Conservation (phyloP, 2,329 filamentous ascomycete genomes). For the Penicillium sclerotiorum region DNA sequence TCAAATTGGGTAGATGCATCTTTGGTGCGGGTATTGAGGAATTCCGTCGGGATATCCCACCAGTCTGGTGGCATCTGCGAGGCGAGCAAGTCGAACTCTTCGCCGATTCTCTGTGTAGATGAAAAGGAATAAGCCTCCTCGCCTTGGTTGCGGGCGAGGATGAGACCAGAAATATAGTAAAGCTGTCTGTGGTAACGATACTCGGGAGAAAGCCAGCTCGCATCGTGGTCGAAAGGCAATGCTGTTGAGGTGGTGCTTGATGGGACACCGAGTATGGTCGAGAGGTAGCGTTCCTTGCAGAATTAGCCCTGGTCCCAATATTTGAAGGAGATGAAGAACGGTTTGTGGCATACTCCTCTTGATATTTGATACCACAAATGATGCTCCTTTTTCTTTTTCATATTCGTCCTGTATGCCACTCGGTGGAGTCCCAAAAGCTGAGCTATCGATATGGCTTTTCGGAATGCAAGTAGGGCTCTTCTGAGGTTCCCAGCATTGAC, state of each 20-base stretch:
- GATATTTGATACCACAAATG: constrained; percentile 10
- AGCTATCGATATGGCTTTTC: no score
- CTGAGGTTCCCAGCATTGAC: no score
- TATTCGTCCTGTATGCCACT: no score
- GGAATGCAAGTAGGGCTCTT: no score
- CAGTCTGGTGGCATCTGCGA: constrained; percentile 5
- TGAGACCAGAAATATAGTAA: constrained; percentile 12
- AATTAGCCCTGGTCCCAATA: background rate
- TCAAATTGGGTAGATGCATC: constrained; percentile 11
- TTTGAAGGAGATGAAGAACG: no score
- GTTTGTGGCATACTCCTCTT: constrained; percentile 4
- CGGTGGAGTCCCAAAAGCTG: no score
- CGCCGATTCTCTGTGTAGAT: constrained; percentile 7
- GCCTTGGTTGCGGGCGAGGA: constrained; percentile 12
- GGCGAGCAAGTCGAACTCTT: constrained; percentile 10
- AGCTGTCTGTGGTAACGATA: constrained; percentile 8
- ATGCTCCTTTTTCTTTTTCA: no score
- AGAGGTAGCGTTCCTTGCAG: constrained; percentile 8
- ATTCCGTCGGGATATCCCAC: constrained; percentile 9
- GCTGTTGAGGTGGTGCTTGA: constrained; percentile 3
- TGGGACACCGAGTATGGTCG: constrained; percentile 8
- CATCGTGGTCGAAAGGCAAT: background rate
- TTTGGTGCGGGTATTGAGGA: constrained; percentile 4
- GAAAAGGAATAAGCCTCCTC: constrained; percentile 8
- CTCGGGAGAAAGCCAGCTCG: constrained; percentile 5